Base-by-base conservation (phyloP, 306 rosid genomes). In the Fragaria vesca region DNA sequence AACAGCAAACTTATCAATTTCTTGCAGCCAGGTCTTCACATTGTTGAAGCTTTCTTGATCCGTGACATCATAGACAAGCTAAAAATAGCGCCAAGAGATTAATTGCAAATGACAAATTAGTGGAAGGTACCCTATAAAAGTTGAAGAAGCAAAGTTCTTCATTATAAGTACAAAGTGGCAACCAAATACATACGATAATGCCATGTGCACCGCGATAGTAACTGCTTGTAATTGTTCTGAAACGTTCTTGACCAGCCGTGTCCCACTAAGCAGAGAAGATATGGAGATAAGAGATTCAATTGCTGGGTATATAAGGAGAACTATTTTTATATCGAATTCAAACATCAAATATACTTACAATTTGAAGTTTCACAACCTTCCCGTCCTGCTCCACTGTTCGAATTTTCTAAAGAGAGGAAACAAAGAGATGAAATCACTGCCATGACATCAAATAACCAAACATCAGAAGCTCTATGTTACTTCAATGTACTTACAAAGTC, bases 151-250 rank as follows among this genome's bases (percentile, higher is more conserved):
- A 15, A 17, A 50, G 24, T 24, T 47, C 26, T 66, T 40, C 50
- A 13, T 36, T 54, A 38, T 5, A 21, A 8, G 6, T 51, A 77
- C 43, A n/a, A 30, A n/a, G 60, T 3, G 32, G 69, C 7, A 47
- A 42, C n/a, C 47, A 10, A 18, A 57, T 57, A 61, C 93, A 80
- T 80, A 88, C 93, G 42, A 90, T 88, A 74, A 90, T 90, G 84
- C 96, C 96, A 77, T 90, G 93, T 81, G 96, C 96, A 66, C 96
- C 96, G 45, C 91, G 96, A 76, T 91, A 91, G 90, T 91, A 91
- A 83, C 96, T 91, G 88, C 93, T 91, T 69, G 93, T 91, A 82
- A 91, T 91, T 70, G 96, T 91, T 50, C 96, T 85, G 78, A 91
- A 91, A 73, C 96, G 93, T 79, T 91, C 96, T 81, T 91, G 96